Evolutionary conservation across 805 yeast species (phyloP).

Genomic region (Candida silvatica): DNA sequence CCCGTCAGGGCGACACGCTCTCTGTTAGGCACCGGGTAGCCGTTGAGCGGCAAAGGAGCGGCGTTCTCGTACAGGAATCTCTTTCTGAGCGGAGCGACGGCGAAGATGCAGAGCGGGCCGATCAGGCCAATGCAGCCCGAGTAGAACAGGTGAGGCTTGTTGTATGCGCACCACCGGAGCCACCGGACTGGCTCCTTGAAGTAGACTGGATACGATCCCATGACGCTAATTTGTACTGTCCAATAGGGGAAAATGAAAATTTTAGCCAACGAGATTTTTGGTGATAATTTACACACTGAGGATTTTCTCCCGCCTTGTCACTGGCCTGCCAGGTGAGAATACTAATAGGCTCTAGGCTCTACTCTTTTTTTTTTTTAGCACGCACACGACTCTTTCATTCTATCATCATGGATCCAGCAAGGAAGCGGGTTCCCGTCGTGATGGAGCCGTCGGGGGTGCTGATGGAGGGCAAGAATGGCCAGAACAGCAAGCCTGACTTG

Average conservation of each 20-base stretch:
- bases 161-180: constrained; percentile 69
- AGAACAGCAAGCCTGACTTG: too few species aligned
- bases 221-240: too few species aligned
- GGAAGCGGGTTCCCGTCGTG: constrained; percentile 4
- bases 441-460: constrained; percentile 12
- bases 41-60: constrained; percentile 49
- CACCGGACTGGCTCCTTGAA: constrained; percentile 61
- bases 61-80: constrained; percentile 58
- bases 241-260: too few species aligned
- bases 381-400: too few species aligned
- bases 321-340: too few species aligned
- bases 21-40: constrained; percentile 49
- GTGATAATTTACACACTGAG: too few species aligned
- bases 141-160: constrained; percentile 66
- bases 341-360: too few species aligned
- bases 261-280: too few species aligned
- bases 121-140: constrained; percentile 55
- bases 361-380: too few species aligned
- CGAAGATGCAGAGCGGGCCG: constrained; percentile 56
- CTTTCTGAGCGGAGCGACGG: constrained; percentile 62
- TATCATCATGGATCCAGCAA: not conserved
- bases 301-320: too few species aligned
- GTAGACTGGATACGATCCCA: constrained; percentile 40
- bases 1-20: constrained; percentile 44
- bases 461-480: constrained; percentile 2